Evolutionary conservation across 805 yeast species (phyloP), one percentile per base, ranked within the genome.

Genomic region (Nakazawaea pomicola): DNA sequence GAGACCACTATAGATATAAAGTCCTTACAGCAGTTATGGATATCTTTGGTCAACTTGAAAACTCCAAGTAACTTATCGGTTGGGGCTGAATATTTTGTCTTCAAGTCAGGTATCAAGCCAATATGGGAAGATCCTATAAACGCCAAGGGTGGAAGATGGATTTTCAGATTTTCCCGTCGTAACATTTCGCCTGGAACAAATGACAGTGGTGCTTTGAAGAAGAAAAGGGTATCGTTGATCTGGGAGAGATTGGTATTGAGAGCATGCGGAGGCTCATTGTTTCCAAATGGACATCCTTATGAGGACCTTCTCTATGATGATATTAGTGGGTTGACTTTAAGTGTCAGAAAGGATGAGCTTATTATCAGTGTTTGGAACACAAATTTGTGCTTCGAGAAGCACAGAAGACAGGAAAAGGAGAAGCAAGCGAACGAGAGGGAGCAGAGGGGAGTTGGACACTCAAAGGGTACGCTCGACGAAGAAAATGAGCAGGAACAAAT

Each of bases 111-210:
- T 2, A 67, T 78, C 28, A 72, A 73, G 48, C 86, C 86, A 9
- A 72, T 76, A 36, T 79, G 86, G 84, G 84, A 79, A 53, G 84
- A 80, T 52, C 79, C 80, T 7, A 62, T 68, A 37, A 79, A 79
- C 53, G 58, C 70, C 45, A 62, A 65, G 38, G 85, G 85, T 28
- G 85, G 86, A 2, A 62, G 83, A 49, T 78, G 83, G 83, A 68
- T 74, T 15, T 71, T 77, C 49, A 63, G 78, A 47, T 68, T 76
- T 49, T 57, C 61, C 50, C 60, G 74, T 31, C 55, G 67, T 8
- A 46, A 38, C 20, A 39, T 32, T 12, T 11, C n/a, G 4, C 29
- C 44, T 24, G 46, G 40, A 29, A 42, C 41, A 18, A 51, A 51
- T n/a, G 16, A 32, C n/a, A 44, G 43, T 14, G 49, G 34, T 31